Percentiles rank a stretch among this genome's conserved stretches.
Evolutionary conservation across 2,329 filamentous ascomycete genomes (phyloP).

Genomic region (Ophiosphaerella herpotricha): DNA sequence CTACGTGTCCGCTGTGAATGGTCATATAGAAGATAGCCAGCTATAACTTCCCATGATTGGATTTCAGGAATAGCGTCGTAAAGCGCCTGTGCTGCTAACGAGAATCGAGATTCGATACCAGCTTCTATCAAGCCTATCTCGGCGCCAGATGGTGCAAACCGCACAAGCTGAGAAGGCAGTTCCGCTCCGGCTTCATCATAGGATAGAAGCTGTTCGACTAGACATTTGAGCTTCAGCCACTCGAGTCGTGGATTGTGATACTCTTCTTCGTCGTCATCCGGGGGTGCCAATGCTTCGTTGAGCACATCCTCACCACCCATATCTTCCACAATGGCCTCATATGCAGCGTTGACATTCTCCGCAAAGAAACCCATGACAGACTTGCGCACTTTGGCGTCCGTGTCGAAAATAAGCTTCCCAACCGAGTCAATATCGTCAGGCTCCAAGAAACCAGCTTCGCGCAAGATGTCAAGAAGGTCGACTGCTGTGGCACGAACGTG

Average conservation of each 20-base stretch:
- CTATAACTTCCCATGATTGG: conserved; percentile 83
- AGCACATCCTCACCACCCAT: conserved; percentile 79
- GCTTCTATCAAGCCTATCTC: conserved; percentile 59
- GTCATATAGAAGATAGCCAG: conserved; percentile 90
- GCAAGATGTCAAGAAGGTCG: conserved; percentile 78
- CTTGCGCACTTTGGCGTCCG: conserved; percentile 81
- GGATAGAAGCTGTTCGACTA: conserved; percentile 79
- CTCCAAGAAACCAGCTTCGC: conserved; percentile 84
- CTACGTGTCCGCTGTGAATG: conserved; percentile 67
- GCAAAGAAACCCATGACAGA: conserved; percentile 90
- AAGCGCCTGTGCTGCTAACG: conserved; percentile 81
- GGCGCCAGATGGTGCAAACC: conserved; percentile 48
- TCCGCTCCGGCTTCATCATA: conserved; percentile 75
- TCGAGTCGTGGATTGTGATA: conserved; percentile 75
- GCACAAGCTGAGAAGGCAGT: conserved; percentile 55
- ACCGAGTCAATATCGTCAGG: conserved; percentile 89
- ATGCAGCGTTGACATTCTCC: conserved; percentile 81
- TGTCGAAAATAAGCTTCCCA: conserved; percentile 86
- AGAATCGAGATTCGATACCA: conserved; percentile 78
- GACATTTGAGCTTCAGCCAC: conserved; percentile 91
- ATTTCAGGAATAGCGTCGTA: conserved; percentile 83
- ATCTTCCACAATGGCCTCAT: conserved; percentile 79
- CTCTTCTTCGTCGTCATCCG: conserved; percentile 72
- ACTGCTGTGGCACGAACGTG: conserved; percentile 80
- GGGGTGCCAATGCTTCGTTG: conserved; percentile 72